A percentile compares a stretch with the other conserved stretches of the same genome.
Evolutionary conservation across 768 basidiomycete genomes (phyloP).

Genomic region (Gautieria morchelliformis): DNA sequence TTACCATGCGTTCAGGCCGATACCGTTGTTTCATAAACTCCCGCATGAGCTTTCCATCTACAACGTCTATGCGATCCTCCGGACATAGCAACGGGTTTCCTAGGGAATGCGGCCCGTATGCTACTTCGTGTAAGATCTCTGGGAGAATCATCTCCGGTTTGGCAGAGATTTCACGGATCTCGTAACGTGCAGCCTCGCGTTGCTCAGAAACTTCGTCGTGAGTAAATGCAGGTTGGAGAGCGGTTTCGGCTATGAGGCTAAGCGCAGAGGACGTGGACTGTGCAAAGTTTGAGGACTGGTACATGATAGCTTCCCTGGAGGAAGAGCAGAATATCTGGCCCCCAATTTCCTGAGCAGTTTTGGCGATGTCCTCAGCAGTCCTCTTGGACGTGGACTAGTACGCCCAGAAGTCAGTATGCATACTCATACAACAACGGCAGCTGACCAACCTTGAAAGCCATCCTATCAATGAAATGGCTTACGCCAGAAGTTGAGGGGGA

Average conservation of each 20-base stretch:
- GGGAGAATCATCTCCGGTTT: constrained; percentile 94
- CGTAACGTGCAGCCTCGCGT: constrained; percentile 81
- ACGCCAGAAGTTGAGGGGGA: constrained; percentile 61
- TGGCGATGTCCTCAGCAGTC: constrained; percentile 68
- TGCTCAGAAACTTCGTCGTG: constrained; percentile 75
- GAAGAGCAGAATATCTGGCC: constrained; percentile 90
- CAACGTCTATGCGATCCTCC: constrained; percentile 62
- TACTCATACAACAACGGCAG: not conserved
- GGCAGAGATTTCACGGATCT: constrained; percentile 73
- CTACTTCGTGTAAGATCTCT: constrained; percentile 80
- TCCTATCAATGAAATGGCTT: constrained; percentile 86
- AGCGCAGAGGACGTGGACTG: constrained; percentile 72
- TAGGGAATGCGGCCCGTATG: constrained; percentile 65
- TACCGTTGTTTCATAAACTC: constrained; percentile 75
- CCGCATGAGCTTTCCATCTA: constrained; percentile 54
- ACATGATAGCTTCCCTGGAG: constrained; percentile 92
- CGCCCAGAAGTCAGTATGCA: not conserved
- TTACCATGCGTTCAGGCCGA: constrained; percentile 87
- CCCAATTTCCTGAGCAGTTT: constrained; percentile 73
- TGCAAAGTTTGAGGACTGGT: constrained; percentile 93
- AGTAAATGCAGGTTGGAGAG: constrained; percentile 65
- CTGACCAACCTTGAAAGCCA: constrained; percentile 85
- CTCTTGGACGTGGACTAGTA: constrained; percentile 63
- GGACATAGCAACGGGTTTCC: constrained; percentile 91
- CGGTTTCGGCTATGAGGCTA: constrained; percentile 86